Evolutionary conservation across 805 yeast genomes (phyloP), one percentile per base, ranked within the genome.

Genomic region (Wickerhamomyces bovis): DNA sequence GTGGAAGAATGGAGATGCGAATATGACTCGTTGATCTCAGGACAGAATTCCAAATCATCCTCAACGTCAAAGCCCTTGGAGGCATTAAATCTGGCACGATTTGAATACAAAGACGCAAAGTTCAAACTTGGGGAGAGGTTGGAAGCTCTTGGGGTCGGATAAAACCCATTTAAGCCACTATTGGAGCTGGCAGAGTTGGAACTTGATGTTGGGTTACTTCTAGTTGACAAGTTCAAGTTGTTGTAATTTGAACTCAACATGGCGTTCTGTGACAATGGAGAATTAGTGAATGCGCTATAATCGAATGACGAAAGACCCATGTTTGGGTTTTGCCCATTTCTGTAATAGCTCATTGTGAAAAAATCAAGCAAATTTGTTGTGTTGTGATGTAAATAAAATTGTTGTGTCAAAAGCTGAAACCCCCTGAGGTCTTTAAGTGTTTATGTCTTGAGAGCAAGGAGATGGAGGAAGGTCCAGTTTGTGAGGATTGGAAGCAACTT

Each of bases 41-140:
- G 85, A 54, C 85, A 80, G 52, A 80, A 80, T 60, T 80, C 84
- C 55, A 79, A 58, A 59, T 80, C 85, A 56, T 80, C 85, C 55
- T 80, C 85, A 9, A 73, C 54, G 49, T 80, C 85, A 62, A 80
- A 80, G 28, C 80, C 78, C 53, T 80, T 80, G 20, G 81, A 76
- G 26, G 75, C 70, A 66, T 77, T 76, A 57, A 78, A 77, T 53
- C 82, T 67, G 38, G 80, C 75, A 38, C 83, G 64, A 20, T 75
- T 73, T 26, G 73, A 69, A 45, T 74, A 76, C 51, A 72, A 62
- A 15, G 74, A 54, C 15, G 57, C 49, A 49, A 60, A 58, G 46
- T 53, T 58, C 45, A 58, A 23, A 18, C 48, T 42, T 42, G 63
- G 64, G 1, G 63, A 55, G 15, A 47, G 19, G 28, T 30, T 45